Evolutionary conservation across 73 alveolate genomes (phyloP).

Genomic region (Paramecium sexaurelia): DNA sequence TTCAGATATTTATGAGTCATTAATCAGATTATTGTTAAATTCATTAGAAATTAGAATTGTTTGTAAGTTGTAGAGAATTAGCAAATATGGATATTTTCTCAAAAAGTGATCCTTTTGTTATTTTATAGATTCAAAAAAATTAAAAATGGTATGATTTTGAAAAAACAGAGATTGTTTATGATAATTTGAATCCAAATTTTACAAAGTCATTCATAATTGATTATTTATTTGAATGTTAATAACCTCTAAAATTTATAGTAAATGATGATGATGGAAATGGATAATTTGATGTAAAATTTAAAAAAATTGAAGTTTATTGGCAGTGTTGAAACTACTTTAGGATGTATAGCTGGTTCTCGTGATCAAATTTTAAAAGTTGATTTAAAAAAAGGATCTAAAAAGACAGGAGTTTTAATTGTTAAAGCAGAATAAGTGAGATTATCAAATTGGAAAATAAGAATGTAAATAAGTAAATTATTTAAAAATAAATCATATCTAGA

Average conservation of each 20-base stretch:
- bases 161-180: constrained; percentile 70
- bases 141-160: constrained; percentile 65
- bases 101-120: constrained; percentile 80
- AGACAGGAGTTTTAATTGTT: neutral
- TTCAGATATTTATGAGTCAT: neutral
- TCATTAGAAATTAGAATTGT: constrained; percentile 71
- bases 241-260: constrained; percentile 45
- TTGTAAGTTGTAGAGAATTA: constrained; percentile 71
- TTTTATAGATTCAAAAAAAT: constrained; percentile 51
- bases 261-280: constrained; percentile 53
- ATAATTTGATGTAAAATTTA: constrained; percentile 24
- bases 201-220: constrained; percentile 71
- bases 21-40: neutral
- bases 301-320: neutral
- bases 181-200: constrained; percentile 82
- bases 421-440: constrained; percentile 39
- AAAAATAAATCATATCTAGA: neutral
- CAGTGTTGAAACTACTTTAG: constrained; percentile 11
- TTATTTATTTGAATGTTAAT: constrained; percentile 74
- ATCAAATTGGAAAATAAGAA: neutral
- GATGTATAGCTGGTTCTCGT: neutral
- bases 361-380: constrained; percentile 14
- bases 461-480: neutral
- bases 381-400: neutral
- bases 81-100: constrained; percentile 77